A percentile compares a stretch with the other conserved stretches of the same genome.
These are phyloP conservation scores for Globisporangium recalcitrans DNA, from an alignment of 352 stramenopile genomes.

Conservation along the genomic window DNA sequence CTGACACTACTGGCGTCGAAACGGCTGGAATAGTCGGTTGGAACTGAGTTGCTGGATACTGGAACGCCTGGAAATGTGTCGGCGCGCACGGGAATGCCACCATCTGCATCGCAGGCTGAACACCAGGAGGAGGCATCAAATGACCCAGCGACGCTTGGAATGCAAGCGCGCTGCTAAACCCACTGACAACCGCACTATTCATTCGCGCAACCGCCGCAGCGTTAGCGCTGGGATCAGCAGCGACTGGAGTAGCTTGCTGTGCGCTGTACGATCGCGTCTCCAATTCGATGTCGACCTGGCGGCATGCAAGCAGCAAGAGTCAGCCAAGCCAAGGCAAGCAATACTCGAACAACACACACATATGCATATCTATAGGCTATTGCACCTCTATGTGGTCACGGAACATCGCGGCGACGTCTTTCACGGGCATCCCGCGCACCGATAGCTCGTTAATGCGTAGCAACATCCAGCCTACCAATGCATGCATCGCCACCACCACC, in stretches of 20 bases:
- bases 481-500: neutral
- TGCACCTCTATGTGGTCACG: constrained; percentile 33
- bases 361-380: neutral
- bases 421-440: constrained; percentile 28
- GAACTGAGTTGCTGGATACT: neutral
- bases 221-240: neutral
- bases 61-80: neutral
- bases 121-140: neutral
- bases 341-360: neutral
- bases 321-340: neutral
- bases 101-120: neutral
- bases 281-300: constrained; percentile 13
- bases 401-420: constrained; percentile 39
- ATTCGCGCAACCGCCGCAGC: neutral
- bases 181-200: neutral
- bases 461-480: constrained; percentile 32
- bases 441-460: constrained; percentile 31
- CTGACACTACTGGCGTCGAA: neutral
- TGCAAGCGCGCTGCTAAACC: neutral
- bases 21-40: neutral
- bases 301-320: no score
- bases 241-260: neutral
- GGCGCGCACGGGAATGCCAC: neutral
- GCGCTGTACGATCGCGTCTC: constrained; percentile 1
- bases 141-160: neutral